phyloP scores from a whole-genome alignment of 2,329 filamentous ascomycete genomes.

The Epichloe baconii region DNA sequence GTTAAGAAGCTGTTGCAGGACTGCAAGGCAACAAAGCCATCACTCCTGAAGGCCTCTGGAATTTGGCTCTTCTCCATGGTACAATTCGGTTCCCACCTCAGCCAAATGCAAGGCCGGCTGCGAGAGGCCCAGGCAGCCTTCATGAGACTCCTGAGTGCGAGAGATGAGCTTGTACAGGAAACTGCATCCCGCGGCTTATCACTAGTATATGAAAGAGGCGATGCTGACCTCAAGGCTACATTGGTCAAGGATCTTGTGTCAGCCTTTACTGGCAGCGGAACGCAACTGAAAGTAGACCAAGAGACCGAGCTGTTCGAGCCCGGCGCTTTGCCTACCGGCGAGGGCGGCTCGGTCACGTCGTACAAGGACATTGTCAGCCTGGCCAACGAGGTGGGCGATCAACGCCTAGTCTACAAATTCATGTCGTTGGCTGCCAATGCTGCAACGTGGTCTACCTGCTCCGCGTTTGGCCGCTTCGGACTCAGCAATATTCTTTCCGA shows the following conservation, averaged over 20 bases:
- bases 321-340: constrained; percentile 77
- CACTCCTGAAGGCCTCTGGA: constrained; percentile 78
- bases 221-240: constrained; percentile 64
- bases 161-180: constrained; percentile 92
- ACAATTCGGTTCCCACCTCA: constrained; percentile 75
- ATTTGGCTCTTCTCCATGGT: constrained; percentile 92
- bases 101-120: constrained; percentile 59
- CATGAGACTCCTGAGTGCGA: constrained; percentile 71
- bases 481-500: constrained; percentile 85
- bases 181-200: constrained; percentile 82
- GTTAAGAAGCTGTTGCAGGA: constrained; percentile 64
- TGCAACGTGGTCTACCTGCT: constrained; percentile 92
- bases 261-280: constrained; percentile 69
- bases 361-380: constrained; percentile 96
- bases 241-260: constrained; percentile 79
- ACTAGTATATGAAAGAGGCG: constrained; percentile 89
- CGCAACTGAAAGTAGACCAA: constrained; percentile 68
- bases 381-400: constrained; percentile 93
- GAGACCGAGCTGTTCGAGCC: constrained; percentile 92
- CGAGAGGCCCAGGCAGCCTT: constrained; percentile 77
- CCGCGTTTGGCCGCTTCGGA: constrained; percentile 88
- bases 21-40: constrained; percentile 75
- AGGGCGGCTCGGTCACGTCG: constrained; percentile 79
- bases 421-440: constrained; percentile 96
- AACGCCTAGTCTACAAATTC: constrained; percentile 92